Conservation (phyloP, 2,329 filamentous ascomycete genomes). For the Paraconiothyrium sp. region DNA sequence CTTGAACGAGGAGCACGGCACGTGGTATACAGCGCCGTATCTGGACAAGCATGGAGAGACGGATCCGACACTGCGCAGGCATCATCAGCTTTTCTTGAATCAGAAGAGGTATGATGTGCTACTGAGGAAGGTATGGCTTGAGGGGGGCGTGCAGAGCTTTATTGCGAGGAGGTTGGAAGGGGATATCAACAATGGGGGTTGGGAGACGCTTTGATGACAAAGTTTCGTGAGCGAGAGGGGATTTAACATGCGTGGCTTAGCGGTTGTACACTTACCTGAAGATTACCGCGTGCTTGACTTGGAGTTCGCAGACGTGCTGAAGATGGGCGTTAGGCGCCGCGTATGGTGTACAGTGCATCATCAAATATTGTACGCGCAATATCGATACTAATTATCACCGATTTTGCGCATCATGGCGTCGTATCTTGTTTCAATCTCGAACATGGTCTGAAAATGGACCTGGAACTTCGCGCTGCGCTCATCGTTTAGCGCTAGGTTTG, state of each 20-base stretch:
- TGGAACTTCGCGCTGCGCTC: too few species aligned
- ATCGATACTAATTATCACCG: too few species aligned
- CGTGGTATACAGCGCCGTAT: conserved; percentile 88
- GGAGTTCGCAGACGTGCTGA: too few species aligned
- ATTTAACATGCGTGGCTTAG: too few species aligned
- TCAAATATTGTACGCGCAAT: too few species aligned
- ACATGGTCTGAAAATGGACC: too few species aligned
- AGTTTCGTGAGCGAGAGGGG: not conserved
- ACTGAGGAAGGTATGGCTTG: conserved; percentile 84
- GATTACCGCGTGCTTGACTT: too few species aligned
- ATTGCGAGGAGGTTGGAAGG: conserved; percentile 91
- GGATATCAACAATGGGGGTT: conserved; percentile 96
- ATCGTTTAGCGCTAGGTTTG: not conserved
- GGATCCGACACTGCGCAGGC: conserved; percentile 85
- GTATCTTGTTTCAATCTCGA: too few species aligned
- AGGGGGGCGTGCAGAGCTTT: conserved; percentile 85
- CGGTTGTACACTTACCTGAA: too few species aligned
- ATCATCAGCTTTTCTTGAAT: conserved; percentile 89
- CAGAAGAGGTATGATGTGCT: conserved; percentile 93
- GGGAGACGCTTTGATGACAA: conserved; percentile 73
- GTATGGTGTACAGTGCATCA: too few species aligned
- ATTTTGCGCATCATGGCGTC: too few species aligned
- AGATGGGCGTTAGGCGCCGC: too few species aligned
- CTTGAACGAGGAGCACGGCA: conserved; percentile 81
- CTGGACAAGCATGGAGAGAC: conserved; percentile 96